Percentiles rank a stretch among this genome's conserved stretches.
Conservation (phyloP, 805 yeast species). For the Wickerhamiella dianesei region DNA sequence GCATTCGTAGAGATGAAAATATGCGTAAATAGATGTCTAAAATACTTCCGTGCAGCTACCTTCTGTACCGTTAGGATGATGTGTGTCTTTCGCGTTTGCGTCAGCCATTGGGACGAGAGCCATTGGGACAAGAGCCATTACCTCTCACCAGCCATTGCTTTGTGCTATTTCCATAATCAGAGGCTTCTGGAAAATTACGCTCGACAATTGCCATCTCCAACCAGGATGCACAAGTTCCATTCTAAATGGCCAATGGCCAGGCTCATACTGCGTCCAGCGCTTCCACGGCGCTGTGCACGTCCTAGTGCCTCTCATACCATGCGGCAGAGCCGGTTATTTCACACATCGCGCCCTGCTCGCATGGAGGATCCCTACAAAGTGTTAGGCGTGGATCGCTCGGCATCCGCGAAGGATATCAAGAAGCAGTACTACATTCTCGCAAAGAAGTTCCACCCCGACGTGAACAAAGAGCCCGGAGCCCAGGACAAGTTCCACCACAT, state of each 20-base stretch:
- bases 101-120: too few relatives aligned
- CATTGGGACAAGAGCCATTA: background rate
- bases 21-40: too few relatives aligned
- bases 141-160: background rate
- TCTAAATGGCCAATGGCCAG: background rate
- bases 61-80: background rate
- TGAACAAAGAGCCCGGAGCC: slow-evolving; percentile 80
- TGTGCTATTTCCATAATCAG: background rate
- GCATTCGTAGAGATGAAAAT: slow-evolving; percentile 26
- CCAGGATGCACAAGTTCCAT: background rate
- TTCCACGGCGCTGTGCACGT: background rate
- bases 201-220: background rate
- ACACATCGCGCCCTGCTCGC: slow-evolving; percentile 8
- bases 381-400: slow-evolving; percentile 60
- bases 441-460: slow-evolving; percentile 91
- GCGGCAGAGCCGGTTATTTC: slow-evolving; percentile 7
- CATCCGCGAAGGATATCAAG: slow-evolving; percentile 75
- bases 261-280: background rate
- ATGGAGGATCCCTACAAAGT: slow-evolving; percentile 67
- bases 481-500: slow-evolving; percentile 82
- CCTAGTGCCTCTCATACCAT: background rate
- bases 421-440: slow-evolving; percentile 90
- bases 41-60: too few relatives aligned
- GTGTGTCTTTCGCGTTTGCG: too few relatives aligned
- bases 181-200: background rate